Evolutionary conservation across 306 rosid genomes (phyloP), one percentile per base, ranked within the genome.

Genomic region (Alnus rubra): DNA sequence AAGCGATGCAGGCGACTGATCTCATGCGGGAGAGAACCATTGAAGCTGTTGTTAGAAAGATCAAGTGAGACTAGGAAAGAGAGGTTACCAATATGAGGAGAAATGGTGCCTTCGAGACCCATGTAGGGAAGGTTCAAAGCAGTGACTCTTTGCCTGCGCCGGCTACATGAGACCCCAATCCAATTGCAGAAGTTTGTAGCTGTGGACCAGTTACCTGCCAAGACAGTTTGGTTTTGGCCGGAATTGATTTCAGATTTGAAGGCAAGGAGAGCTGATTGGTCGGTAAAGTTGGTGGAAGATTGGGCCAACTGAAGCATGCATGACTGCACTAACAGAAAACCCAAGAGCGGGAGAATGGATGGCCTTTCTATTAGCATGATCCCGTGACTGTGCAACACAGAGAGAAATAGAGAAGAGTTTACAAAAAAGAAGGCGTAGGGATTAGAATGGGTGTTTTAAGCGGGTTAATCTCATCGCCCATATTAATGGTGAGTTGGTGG

Each of bases 41-140:
- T 13, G 5, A 63, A 33, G 69, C 11, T 63, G 4, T 63, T 63
- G 23, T 2, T 63, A 0, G 0, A 0, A 0, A 63, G 45, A 42
- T 42, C 1, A 4, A 42, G 45, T 0, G 0, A 42, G 1, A 42
- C 70, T 6, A 64, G 2, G 47, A 64, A 64, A 19, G 70, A 64
- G 47, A 64, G 70, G 45, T 64, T 64, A 37, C 47, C 70, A 64
- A 64, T 64, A 64, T 64, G 47, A 5, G 69, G 69, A 14, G 69
- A 63, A 2, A 33, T 35, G 44, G 48, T 64, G 47, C 70, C 70
- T 0, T 35, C 10, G 23, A 64, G 23, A 6, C 70, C 70, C 12
- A 64, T 8, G 70, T 14, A 35, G 45, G 70, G 35, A 31, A 64
- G 70, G 70, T 35, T 0, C 45, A 64, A 64, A 37, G 23, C 19